Base-by-base conservation (phyloP, 2,329 filamentous ascomycete genomes). In the Rachicladosporium sp. region DNA sequence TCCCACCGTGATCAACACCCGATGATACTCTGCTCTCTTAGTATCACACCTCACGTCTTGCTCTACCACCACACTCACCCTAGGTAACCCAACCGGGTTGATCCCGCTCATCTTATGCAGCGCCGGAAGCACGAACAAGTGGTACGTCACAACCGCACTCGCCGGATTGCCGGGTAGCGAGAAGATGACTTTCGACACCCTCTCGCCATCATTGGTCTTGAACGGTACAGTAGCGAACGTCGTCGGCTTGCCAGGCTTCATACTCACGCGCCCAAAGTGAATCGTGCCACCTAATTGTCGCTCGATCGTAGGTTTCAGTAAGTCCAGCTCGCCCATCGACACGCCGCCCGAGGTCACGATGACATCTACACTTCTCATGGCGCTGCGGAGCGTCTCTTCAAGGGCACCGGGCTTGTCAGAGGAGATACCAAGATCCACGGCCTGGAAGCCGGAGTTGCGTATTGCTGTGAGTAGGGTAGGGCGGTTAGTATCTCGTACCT, bases 211-310 rank as follows among this genome's bases (percentile, higher is more conserved):
- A 35, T 58, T 55, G 41, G 47, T 37, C 47, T 79, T 79, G 54
- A 73, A 66, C 0, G 84, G 79, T 0, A 96, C 73, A 0, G 86
- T 95, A 2, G 91, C 91, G 59, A 98, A 98, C 0, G 91, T 98
- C 0, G 88, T 95, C 2, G 91, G 91, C 62, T 96, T 98, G 4
- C 91, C 91, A 0, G 91, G 91, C 66, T 98, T 98, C 91, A 98
- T 96, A 40, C 81, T 76, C 2, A 98, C 91, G 3, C 91, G 81
- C 15, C 91, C 91, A 52, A 98, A 98, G 61, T 95, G 91, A 49
- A 98, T 94, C 0, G 80, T 91, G 6, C 91, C 91, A 41, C 87
- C 86, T 1, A 98, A 74, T 1, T 78, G 71, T 32, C 89, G 80
- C 66, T 96, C 91, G 52, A 98, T 84, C 0, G 89, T 96, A 0